Base-by-base conservation (phyloP, 768 basidiomycete species). In the Amanita polypyramis region DNA sequence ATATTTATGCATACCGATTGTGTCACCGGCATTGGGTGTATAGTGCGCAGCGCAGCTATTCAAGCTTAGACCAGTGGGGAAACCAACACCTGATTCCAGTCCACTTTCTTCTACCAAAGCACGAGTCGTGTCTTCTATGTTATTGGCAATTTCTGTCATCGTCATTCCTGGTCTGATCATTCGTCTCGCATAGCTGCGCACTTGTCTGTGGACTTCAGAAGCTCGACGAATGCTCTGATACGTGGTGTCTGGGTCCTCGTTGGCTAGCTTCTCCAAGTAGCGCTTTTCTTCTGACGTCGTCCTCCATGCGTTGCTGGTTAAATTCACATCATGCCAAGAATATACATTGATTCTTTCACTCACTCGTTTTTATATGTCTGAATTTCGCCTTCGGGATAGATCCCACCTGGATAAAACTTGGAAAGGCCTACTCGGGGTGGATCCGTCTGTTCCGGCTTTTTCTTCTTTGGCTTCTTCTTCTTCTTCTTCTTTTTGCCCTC, bases 1-100 rank as follows among this genome's bases (percentile, higher is more conserved):
- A 39, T 23, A 45, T 30, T 32, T 25, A 17, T 36, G 67, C 80
- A 52, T 56, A 93, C 92, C 75, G 47, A 62, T 77, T 2, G 78
- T 92, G 64, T 95, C 93, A 30, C 91, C 90, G 4, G 93, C 81
- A 62, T 99, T 99, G 8, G 95, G 95, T 4, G 88, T 84, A 62
- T 89, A 99, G 66, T 99, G 96, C 12, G 96, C 96, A 0, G 96
- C 96, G 54, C 91, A 92, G 58, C 96, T 72, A 62, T 99, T 99
- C 55, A 92, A 64, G 65, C 84, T 94, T 54, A 98, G 69, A 32
- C 96, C 96, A 7, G 95, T 98, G 23, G 96, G 96, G 67, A 99
- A 99, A 1, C 93, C 96, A 53, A 99, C 74, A 2, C 96, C 96
- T 34, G 78, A 69, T 50, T 92, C 79, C 45, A 91, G 62, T 8